A percentile compares a stretch with the other conserved stretches of the same genome.
phyloP scores from a whole-genome alignment of 352 stramenopile genomes.

The Phytophthora tentaculata region DNA sequence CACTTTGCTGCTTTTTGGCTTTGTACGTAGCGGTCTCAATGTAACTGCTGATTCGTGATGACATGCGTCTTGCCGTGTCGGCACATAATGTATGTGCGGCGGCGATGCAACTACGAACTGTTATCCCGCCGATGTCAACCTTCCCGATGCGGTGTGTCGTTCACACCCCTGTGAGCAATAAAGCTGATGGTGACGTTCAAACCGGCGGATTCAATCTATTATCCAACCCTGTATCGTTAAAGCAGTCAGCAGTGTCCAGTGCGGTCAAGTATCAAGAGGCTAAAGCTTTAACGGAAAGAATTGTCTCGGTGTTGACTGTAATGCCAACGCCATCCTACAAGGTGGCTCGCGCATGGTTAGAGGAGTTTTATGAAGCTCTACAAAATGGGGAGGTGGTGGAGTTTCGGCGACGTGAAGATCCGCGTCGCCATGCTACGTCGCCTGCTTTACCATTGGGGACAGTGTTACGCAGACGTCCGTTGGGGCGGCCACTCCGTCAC shows the following conservation, averaged over 20 bases:
- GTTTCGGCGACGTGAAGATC: background rate
- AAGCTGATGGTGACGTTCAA: background rate
- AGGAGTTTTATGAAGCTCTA: constrained; percentile 12
- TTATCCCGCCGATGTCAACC: constrained; percentile 2
- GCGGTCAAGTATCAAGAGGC: background rate
- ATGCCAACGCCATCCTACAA: constrained; percentile 15
- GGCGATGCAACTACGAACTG: background rate
- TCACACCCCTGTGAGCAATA: constrained; percentile 8
- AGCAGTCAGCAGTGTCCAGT: background rate
- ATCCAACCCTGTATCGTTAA: background rate
- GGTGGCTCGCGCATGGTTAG: constrained; percentile 7
- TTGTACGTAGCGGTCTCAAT: no score
- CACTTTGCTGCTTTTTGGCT: no score
- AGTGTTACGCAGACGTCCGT: no score
- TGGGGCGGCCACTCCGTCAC: no score
- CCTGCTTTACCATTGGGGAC: background rate
- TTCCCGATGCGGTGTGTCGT: constrained; percentile 2
- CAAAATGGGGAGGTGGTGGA: background rate
- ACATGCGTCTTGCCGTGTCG: constrained; percentile 14
- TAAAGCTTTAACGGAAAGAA: background rate
- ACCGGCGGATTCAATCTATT: background rate
- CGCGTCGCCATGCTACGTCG: no score
- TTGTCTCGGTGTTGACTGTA: constrained; percentile 2
- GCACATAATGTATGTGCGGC: constrained; percentile 10
- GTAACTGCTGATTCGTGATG: constrained; percentile 16